These are phyloP conservation scores for Alternaria triticimaculans DNA, from an alignment of 2,329 filamentous ascomycete species.

Conservation along the genomic window DNA sequence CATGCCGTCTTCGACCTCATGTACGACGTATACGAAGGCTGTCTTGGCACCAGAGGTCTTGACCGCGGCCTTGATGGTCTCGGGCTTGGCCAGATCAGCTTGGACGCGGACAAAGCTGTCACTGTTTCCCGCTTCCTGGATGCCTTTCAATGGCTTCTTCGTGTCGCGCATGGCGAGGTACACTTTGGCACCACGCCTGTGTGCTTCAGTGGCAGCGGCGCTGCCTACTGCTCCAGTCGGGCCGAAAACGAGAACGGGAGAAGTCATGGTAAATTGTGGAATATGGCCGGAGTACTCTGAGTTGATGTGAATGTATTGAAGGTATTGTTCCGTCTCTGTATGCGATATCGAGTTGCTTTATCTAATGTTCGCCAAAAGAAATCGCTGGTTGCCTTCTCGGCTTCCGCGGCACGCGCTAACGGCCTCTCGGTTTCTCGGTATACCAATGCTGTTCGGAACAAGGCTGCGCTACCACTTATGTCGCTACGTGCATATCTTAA, in stretches of 20 bases:
- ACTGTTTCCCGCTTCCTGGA: conserved; percentile 36
- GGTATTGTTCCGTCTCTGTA: neutral
- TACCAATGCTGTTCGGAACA: neutral
- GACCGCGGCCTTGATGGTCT: conserved; percentile 52
- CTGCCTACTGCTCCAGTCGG: conserved; percentile 57
- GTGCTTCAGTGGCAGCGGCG: conserved; percentile 49
- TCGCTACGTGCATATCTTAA: too few relatives aligned
- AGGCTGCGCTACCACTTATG: neutral
- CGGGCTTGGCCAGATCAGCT: conserved; percentile 55
- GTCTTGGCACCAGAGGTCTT: conserved; percentile 51
- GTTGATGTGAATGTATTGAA: neutral
- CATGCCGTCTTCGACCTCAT: conserved; percentile 50
- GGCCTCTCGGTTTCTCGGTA: neutral
- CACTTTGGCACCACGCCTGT: conserved; percentile 53
- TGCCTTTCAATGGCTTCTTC: conserved; percentile 51
- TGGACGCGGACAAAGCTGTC: conserved; percentile 49
- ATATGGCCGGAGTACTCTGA: neutral
- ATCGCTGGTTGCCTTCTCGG: neutral
- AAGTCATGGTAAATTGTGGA: neutral
- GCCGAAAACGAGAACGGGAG: conserved; percentile 54
- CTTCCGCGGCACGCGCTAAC: neutral
- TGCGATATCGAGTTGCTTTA: neutral
- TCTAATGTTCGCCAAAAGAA: neutral
- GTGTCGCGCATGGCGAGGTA: conserved; percentile 58
- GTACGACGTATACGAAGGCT: conserved; percentile 58